A percentile compares a stretch with the other conserved stretches of the same genome.
Evolutionary conservation across 768 basidiomycete genomes (phyloP).

Genomic region (Mycena albidolilacea): DNA sequence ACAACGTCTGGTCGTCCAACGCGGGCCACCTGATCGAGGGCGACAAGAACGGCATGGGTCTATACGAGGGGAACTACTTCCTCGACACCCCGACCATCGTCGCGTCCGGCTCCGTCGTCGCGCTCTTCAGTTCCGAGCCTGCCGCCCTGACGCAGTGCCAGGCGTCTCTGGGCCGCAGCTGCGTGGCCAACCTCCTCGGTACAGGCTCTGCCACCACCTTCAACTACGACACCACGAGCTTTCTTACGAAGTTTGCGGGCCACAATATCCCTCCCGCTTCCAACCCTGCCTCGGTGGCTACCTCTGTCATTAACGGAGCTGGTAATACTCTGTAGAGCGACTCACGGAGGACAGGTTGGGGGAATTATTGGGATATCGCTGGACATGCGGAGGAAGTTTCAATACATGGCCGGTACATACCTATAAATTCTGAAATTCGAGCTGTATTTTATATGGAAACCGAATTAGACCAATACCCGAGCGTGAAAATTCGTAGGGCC

Average conservation of each 20-base stretch:
- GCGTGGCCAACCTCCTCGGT: slow-evolving; percentile 1
- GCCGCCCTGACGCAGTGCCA: background rate
- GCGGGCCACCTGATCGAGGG: slow-evolving; percentile 1
- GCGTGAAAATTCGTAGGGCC: no score
- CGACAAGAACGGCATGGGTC: background rate
- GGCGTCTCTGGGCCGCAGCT: background rate
- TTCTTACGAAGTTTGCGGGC: background rate
- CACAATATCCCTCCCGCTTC: no score
- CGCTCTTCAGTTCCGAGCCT: background rate
- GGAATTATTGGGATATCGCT: no score
- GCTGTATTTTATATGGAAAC: no score
- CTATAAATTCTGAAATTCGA: no score
- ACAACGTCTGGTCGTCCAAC: background rate
- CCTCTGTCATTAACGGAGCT: no score
- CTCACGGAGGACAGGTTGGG: no score
- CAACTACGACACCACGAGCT: background rate
- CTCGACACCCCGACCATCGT: background rate
- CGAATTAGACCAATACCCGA: no score
- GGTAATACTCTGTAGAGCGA: no score
- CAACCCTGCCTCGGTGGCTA: no score
- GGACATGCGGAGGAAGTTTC: no score
- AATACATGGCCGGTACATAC: no score
- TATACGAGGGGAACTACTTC: slow-evolving; percentile 1
- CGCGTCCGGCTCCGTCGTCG: background rate
- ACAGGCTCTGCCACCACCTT: background rate